These are phyloP conservation scores for Albophoma yamanashiensis DNA, from an alignment of 2,329 filamentous ascomycete genomes.

Conservation along the genomic window DNA sequence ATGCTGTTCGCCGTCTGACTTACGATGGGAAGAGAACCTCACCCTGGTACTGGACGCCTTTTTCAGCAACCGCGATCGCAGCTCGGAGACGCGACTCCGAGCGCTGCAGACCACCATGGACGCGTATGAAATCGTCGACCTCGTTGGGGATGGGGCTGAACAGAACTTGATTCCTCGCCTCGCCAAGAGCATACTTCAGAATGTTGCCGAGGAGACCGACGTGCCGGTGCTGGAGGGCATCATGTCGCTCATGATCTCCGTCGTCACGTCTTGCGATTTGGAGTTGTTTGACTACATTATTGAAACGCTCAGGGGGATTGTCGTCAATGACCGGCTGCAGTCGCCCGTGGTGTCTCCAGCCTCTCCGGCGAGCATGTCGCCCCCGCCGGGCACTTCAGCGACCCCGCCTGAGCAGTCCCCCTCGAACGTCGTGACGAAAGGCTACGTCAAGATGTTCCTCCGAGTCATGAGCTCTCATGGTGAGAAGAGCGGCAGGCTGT, in stretches of 20 bases:
- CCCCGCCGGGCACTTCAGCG: conserved; percentile 10
- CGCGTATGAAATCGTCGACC: conserved; percentile 46
- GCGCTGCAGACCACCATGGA: conserved; percentile 51
- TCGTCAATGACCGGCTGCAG: conserved; percentile 36
- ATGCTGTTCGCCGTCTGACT: conserved; percentile 61
- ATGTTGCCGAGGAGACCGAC: conserved; percentile 53
- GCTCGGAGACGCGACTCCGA: conserved; percentile 49
- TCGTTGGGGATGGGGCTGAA: conserved; percentile 48
- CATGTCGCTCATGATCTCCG: conserved; percentile 52
- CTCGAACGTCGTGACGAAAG: conserved; percentile 60
- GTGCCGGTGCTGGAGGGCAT: conserved; percentile 53
- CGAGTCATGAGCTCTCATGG: conserved; percentile 57
- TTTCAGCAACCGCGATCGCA: conserved; percentile 49
- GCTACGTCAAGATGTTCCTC: conserved; percentile 68
- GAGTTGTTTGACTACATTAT: conserved; percentile 49
- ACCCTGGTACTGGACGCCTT: conserved; percentile 50
- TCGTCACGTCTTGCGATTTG: conserved; percentile 49
- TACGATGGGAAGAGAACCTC: conserved; percentile 56
- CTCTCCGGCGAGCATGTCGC: conserved; percentile 12
- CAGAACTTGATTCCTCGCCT: conserved; percentile 46
- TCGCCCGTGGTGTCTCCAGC: conserved; percentile 26
- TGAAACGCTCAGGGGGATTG: conserved; percentile 38
- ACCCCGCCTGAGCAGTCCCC: conserved; percentile 34
- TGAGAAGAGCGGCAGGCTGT: conserved; percentile 52
- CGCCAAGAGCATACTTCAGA: conserved; percentile 49